These are phyloP conservation scores for Torulaspora indica DNA, from an alignment of 805 yeast species.

Conservation along the genomic window DNA sequence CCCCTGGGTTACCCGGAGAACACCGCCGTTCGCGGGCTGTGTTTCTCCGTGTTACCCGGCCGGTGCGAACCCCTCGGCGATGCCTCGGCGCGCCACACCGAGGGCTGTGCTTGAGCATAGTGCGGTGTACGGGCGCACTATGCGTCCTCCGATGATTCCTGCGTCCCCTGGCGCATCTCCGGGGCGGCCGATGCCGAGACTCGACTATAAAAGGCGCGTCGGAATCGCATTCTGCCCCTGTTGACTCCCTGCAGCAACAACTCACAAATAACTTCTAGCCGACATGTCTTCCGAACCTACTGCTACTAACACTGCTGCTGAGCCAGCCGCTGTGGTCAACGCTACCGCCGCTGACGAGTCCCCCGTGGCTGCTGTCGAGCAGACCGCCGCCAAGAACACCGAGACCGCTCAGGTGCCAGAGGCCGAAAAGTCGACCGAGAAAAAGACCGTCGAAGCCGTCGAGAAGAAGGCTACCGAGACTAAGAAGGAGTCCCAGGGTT, in stretches of 20 bases:
- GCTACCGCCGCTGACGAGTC: slow-evolving; percentile 9
- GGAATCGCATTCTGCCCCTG: too few relatives aligned
- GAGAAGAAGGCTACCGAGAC: slow-evolving; percentile 13
- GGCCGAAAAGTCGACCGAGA: slow-evolving; percentile 12
- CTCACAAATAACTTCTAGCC: neutral
- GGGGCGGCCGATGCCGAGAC: neutral
- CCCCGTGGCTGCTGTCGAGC: slow-evolving; percentile 4
- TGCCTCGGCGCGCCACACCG: too few relatives aligned
- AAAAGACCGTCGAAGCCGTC: slow-evolving; percentile 12
- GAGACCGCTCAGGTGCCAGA: slow-evolving; percentile 13
- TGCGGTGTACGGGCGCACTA: neutral
- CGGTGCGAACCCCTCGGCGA: too few relatives aligned
- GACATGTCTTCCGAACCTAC: slow-evolving; percentile 2
- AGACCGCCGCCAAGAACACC: slow-evolving; percentile 14
- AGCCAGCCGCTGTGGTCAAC: slow-evolving; percentile 5
- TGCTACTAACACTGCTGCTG: slow-evolving; percentile 5
- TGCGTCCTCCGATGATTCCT: neutral
- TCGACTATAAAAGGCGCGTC: neutral
- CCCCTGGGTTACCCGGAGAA: neutral
- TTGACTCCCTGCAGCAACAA: too few relatives aligned
- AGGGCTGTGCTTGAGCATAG: neutral
- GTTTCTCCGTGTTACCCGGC: too few relatives aligned
- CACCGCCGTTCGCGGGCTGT: too few relatives aligned
- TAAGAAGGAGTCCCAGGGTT: slow-evolving; percentile 13
- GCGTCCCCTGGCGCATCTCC: neutral